Conservation (phyloP, 306 rosid genomes). For the Argentina anserina region DNA sequence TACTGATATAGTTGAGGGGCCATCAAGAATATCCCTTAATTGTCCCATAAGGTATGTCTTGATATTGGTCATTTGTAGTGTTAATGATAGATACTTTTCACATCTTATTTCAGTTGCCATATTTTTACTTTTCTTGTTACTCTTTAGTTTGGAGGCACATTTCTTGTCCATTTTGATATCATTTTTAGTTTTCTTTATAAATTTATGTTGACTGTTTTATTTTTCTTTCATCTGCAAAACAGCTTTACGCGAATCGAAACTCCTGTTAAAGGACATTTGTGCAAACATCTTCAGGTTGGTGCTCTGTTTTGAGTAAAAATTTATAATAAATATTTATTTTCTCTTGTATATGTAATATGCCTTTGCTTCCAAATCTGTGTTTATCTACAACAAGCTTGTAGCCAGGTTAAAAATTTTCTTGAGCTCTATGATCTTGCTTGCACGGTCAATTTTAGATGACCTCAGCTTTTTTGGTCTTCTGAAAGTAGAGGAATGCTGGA, state of each 20-base stretch:
- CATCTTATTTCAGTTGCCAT: background rate
- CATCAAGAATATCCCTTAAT: slow-evolving; percentile 84
- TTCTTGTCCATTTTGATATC: background rate
- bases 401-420: background rate
- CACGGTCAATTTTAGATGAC: background rate
- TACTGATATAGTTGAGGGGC: slow-evolving; percentile 82
- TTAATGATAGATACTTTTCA: slow-evolving; percentile 7
- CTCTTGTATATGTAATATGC: background rate
- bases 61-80: slow-evolving; percentile 22
- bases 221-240: slow-evolving; percentile 30
- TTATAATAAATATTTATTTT: background rate
- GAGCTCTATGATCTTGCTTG: background rate
- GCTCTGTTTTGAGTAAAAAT: slow-evolving; percentile 22
- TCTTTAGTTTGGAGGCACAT: background rate
- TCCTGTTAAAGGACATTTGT: slow-evolving; percentile 85
- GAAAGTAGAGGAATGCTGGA: background rate
- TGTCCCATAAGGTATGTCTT: slow-evolving; percentile 91
- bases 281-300: slow-evolving; percentile 88
- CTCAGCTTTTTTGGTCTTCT: background rate
- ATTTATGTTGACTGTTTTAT: slow-evolving; percentile 18
- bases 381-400: background rate
- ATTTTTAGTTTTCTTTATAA: background rate
- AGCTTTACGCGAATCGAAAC: slow-evolving; percentile 67
- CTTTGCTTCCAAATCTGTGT: background rate
- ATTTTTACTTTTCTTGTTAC: background rate